phyloP scores from a whole-genome alignment of 495 filamentous ascomycete species.

The Geopyxis carbonaria region DNA sequence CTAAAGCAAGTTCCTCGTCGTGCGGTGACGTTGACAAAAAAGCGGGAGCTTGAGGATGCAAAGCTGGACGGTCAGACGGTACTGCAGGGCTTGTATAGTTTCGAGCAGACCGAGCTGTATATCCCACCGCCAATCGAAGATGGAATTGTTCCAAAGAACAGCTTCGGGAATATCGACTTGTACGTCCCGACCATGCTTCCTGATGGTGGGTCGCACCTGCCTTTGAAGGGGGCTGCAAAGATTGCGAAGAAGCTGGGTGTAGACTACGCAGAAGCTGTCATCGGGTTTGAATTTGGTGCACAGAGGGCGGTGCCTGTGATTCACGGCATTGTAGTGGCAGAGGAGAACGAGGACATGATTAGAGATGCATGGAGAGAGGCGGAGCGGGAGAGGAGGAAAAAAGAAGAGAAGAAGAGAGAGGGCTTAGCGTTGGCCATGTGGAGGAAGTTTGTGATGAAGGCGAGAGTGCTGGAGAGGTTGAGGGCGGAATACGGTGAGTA shows the following conservation, averaged over 20 bases:
- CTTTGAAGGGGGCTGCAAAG: slow-evolving; percentile 52
- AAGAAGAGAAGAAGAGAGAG: slow-evolving; percentile 67
- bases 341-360: slow-evolving; percentile 54
- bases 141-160: slow-evolving; percentile 83
- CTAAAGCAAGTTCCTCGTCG: slow-evolving; percentile 79
- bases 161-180: slow-evolving; percentile 92
- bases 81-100: slow-evolving; percentile 68
- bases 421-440: slow-evolving; percentile 59
- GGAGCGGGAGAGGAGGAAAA: slow-evolving; percentile 58
- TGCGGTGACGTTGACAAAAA: slow-evolving; percentile 72
- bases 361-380: slow-evolving; percentile 69
- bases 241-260: slow-evolving; percentile 72
- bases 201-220: slow-evolving; percentile 63
- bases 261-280: slow-evolving; percentile 86
- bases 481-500: slow-evolving; percentile 53
- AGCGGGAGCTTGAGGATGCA: slow-evolving; percentile 75
- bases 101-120: slow-evolving; percentile 57
- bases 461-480: slow-evolving; percentile 67
- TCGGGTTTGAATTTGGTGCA: slow-evolving; percentile 89
- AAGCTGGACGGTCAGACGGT: slow-evolving; percentile 64
- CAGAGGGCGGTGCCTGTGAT: slow-evolving; percentile 85
- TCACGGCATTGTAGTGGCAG: slow-evolving; percentile 74
- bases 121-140: slow-evolving; percentile 67
- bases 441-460: slow-evolving; percentile 70
- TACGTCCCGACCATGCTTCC: slow-evolving; percentile 91